Percentiles rank a stretch among this genome's conserved stretches.
phyloP scores from a whole-genome alignment of 164 flowering plant genomes.

The Protea cynaroides region DNA sequence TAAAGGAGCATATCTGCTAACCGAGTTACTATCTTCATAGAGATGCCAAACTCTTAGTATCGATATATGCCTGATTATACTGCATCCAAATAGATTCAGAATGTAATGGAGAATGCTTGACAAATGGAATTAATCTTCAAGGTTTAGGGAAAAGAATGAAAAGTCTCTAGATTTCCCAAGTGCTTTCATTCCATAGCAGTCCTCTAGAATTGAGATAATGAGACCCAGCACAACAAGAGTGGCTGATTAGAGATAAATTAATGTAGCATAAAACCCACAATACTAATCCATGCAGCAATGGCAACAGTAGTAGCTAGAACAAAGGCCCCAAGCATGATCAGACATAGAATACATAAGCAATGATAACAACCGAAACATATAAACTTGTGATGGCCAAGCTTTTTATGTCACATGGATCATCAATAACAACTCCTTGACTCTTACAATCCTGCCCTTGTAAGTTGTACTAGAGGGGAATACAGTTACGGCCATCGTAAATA shows the following conservation, averaged over 20 bases:
- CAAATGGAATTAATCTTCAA: no score
- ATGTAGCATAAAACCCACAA: conserved; percentile 4
- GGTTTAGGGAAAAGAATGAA: no score
- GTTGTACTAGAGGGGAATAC: conserved; percentile 17
- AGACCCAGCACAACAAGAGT: conserved; percentile 7
- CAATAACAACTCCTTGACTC: conserved; percentile 12
- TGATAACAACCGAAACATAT: conserved; percentile 10
- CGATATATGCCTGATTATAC: no score
- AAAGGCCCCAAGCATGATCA: background rate
- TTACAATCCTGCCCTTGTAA: background rate
- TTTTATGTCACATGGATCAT: conserved; percentile 10
- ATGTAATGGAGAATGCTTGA: no score
- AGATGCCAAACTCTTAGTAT: no score
- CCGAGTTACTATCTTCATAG: no score
- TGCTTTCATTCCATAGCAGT: background rate
- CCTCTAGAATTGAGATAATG: conserved; percentile 7
- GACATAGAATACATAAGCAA: conserved; percentile 9
- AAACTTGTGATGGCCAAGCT: conserved; percentile 18
- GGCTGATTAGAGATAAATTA: conserved; percentile 4
- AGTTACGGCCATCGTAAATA: conserved; percentile 5
- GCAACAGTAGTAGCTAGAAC: background rate
- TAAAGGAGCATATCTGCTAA: no score
- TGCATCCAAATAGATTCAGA: no score
- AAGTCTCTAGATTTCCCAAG: background rate
- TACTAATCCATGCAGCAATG: background rate